Evolutionary conservation across 2,329 filamentous ascomycete genomes (phyloP), one percentile per base, ranked within the genome.

Genomic region (Trichoderma cornu-damae): DNA sequence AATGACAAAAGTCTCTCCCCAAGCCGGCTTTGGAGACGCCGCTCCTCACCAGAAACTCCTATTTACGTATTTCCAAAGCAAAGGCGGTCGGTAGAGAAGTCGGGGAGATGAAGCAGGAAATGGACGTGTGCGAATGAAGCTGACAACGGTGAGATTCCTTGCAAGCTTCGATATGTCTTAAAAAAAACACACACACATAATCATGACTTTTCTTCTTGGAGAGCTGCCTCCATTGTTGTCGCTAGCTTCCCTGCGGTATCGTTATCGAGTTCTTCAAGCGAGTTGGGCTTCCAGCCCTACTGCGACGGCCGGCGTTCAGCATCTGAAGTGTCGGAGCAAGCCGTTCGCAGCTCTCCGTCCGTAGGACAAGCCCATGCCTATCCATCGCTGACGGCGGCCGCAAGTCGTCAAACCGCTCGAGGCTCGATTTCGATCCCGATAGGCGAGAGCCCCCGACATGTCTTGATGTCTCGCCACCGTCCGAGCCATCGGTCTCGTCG

Each of bases 311-410:
- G 1, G 80, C 80, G 49, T 76, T 79, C 60, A 82, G 69, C 73
- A 80, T 77, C 58, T 80, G 78, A 22, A 79, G 63, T 7, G 75
- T 80, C 12, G 82, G 79, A 14, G 81, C 78, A 35, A 96, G 72
- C 58, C 89, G 80, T 68, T 97, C 94, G 53, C 90, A 79, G 68
- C 90, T 96, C 68, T 96, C 93, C 0, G 89, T 95, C 63, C 93
- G 78, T 2, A 90, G 82, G 54, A 89, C 85, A 61, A 96, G 70
- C 1, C 92, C 92, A 46, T 82, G 85, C 37, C 90, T 75, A 63
- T 86, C 82, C 66, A 86, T 77, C 4, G 78, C 77, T 53, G 75
- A 78, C 14, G 67, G 64, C 12, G 67, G 65, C 24, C 71, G 70
- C 12, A 72, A 59, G 35, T 77, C 75, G 35, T 85, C 82, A 46